A percentile compares a stretch with the other conserved stretches of the same genome.
Evolutionary conservation across 140 eudicot species (phyloP).

Genomic region (Senecio squalidus): DNA sequence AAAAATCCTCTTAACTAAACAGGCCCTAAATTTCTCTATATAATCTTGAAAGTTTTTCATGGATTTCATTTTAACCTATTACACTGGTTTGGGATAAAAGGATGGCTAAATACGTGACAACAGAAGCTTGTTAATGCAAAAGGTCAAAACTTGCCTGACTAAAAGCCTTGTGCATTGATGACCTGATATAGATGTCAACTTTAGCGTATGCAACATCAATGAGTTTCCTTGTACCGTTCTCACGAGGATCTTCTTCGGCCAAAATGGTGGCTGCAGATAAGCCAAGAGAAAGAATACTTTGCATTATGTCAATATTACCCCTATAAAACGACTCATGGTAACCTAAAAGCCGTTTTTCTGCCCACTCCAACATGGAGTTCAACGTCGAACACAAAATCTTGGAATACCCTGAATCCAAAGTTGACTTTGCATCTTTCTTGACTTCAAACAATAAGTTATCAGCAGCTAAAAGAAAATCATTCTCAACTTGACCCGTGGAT

Average conservation of each 20-base stretch:
- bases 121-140: slow-evolving; percentile 2
- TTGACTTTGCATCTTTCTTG: slow-evolving; percentile 58
- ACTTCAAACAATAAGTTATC: slow-evolving; percentile 56
- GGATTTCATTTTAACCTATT: background rate
- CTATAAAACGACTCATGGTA: slow-evolving; percentile 74
- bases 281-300: slow-evolving; percentile 63
- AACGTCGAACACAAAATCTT: slow-evolving; percentile 54
- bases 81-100: background rate
- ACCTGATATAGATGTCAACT: slow-evolving; percentile 74
- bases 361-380: slow-evolving; percentile 67
- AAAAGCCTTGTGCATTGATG: slow-evolving; percentile 71
- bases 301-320: slow-evolving; percentile 64
- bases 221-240: slow-evolving; percentile 36
- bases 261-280: slow-evolving; percentile 58
- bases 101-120: background rate
- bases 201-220: slow-evolving; percentile 40
- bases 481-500: slow-evolving; percentile 62
- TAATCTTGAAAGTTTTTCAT: background rate
- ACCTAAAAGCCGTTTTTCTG: slow-evolving; percentile 53
- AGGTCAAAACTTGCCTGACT: slow-evolving; percentile 58
- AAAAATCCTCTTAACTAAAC: too few species aligned
- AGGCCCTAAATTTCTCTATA: too few species aligned
- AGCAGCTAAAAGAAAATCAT: slow-evolving; percentile 80
- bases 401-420: slow-evolving; percentile 48
- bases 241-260: slow-evolving; percentile 47